Percentiles rank a stretch among this genome's conserved stretches.
These are phyloP conservation scores for Russula griseocarnosa DNA, from an alignment of 768 basidiomycete genomes.

Conservation along the genomic window DNA sequence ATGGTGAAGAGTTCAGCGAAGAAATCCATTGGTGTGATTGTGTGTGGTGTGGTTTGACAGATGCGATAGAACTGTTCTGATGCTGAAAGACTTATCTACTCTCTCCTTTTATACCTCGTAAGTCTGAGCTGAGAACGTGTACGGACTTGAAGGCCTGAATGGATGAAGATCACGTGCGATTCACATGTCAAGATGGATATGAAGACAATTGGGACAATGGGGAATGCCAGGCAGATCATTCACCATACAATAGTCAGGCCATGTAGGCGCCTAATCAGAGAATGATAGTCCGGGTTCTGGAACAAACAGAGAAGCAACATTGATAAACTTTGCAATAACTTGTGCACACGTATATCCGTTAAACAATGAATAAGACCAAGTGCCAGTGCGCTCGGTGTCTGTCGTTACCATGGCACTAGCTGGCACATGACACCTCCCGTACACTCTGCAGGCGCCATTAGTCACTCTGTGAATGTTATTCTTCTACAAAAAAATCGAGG, in stretches of 20 bases:
- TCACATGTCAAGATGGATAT: neutral
- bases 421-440: neutral
- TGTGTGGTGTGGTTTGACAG: neutral
- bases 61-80: neutral
- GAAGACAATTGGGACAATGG: neutral
- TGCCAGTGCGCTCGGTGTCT: neutral
- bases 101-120: neutral
- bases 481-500: no score
- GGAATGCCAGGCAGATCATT: neutral
- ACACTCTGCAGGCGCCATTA: no score
- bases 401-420: neutral
- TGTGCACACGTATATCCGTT: neutral
- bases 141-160: neutral
- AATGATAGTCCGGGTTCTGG: neutral
- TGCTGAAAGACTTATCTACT: neutral
- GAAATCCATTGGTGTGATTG: constrained; percentile 1
- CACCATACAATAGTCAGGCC: no score
- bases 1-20: neutral
- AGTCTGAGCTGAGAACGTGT: neutral
- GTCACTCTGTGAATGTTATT: no score
- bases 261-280: neutral
- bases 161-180: neutral
- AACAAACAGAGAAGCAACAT: neutral
- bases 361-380: neutral
- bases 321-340: neutral